Evolutionary conservation across 169 alveolate genomes (phyloP).

Genomic region (Plasmodium inui): DNA sequence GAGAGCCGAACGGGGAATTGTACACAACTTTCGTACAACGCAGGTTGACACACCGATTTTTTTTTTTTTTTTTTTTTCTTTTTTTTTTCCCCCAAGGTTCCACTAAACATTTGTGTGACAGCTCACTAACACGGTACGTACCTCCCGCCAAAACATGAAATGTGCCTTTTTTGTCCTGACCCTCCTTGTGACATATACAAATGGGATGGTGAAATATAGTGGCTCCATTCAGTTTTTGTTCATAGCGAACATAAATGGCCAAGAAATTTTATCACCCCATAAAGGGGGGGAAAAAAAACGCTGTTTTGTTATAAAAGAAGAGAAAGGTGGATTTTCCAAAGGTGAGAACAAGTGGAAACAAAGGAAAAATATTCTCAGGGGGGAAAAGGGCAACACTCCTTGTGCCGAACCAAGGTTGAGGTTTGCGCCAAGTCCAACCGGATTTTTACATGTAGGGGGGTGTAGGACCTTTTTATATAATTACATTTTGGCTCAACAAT

Average conservation of each 20-base stretch:
- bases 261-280: background rate
- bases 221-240: background rate
- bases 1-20: background rate
- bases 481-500: conserved; percentile 78
- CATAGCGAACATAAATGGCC: background rate
- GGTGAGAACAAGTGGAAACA: conserved; percentile 2
- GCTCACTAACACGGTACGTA: background rate
- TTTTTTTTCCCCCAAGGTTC: background rate
- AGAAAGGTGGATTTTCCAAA: background rate
- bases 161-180: conserved; percentile 7
- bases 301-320: conserved; percentile 26
- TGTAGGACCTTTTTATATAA: conserved; percentile 88
- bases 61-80: background rate
- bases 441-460: conserved; percentile 87
- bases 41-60: background rate
- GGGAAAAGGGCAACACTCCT: background rate
- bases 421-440: conserved; percentile 88
- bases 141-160: conserved; percentile 38
- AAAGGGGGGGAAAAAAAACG: background rate
- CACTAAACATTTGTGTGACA: background rate
- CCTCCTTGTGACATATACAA: conserved; percentile 16
- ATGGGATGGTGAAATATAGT: background rate
- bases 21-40: background rate
- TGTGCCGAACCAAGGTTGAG: conserved; percentile 37
- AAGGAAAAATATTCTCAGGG: background rate